Conservation (phyloP, 257 asterid genomes). For the Catharanthus roseus region DNA sequence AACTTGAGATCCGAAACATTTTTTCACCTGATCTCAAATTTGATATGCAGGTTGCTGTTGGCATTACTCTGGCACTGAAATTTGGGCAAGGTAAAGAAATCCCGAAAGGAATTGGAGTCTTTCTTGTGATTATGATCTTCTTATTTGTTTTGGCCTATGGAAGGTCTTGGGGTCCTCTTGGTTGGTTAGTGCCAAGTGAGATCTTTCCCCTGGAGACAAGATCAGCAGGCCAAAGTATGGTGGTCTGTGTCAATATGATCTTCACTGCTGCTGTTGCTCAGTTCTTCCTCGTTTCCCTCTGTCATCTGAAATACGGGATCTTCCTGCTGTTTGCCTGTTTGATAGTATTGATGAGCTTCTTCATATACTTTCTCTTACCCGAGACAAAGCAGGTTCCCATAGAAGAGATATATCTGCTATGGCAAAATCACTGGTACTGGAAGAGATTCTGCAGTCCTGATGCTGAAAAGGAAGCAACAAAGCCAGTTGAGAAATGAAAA, state of each 20-base stretch:
- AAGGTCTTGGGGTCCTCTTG: constrained; percentile 81
- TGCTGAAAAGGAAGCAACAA: constrained; percentile 8
- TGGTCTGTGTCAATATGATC: constrained; percentile 80
- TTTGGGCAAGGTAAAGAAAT: constrained; percentile 62
- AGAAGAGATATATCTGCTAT: constrained; percentile 73
- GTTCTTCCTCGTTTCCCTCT: constrained; percentile 61
- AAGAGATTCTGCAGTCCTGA: constrained; percentile 46
- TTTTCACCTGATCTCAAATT: background rate
- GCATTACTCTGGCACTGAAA: constrained; percentile 53
- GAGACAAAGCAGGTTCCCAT: constrained; percentile 96
- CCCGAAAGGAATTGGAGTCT: constrained; percentile 38
- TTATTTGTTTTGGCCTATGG: constrained; percentile 63
- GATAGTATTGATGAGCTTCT: constrained; percentile 58
- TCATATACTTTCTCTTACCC: constrained; percentile 71
- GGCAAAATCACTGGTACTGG: constrained; percentile 81
- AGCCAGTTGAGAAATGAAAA: background rate
- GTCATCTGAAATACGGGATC: constrained; percentile 74
- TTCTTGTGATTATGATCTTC: constrained; percentile 56
- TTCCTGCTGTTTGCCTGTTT: constrained; percentile 62
- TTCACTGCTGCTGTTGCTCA: constrained; percentile 85
- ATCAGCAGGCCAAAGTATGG: constrained; percentile 83
- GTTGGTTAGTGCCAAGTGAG: constrained; percentile 89
- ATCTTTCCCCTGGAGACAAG: constrained; percentile 78
- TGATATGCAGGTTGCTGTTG: constrained; percentile 50
- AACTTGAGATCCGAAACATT: too few species aligned